These are phyloP conservation scores for Leptomonas pyrrhocoris DNA, from an alignment of 208 protist genomes.

Conservation along the genomic window DNA sequence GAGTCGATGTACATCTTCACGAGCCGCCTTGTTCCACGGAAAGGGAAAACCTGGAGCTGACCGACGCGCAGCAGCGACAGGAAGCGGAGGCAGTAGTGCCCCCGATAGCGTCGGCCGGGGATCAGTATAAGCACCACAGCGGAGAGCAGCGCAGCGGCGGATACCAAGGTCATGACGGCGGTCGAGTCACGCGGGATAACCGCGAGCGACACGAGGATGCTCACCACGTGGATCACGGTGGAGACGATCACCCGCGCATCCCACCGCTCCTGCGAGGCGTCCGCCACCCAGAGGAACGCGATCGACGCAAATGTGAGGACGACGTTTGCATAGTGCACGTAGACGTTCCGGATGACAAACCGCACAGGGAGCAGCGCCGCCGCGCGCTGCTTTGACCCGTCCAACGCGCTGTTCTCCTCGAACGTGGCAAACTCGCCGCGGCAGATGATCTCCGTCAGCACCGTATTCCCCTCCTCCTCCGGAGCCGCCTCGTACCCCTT, in stretches of 20 bases:
- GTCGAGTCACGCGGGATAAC: conserved; percentile 63
- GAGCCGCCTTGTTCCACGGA: conserved; percentile 38
- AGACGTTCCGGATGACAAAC: conserved; percentile 23
- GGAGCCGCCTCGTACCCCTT: conserved; percentile 11
- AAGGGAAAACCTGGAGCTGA: conserved; percentile 66
- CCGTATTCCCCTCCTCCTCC: conserved; percentile 17
- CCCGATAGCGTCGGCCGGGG: conserved; percentile 11
- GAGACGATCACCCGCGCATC: conserved; percentile 33
- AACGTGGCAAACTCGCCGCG: conserved; percentile 64
- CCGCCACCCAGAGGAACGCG: conserved; percentile 67
- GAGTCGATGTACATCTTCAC: conserved; percentile 57
- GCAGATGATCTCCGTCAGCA: conserved; percentile 62
- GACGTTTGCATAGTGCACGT: conserved; percentile 50
- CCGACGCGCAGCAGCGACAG: conserved; percentile 66
- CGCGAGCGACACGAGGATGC: conserved; percentile 45
- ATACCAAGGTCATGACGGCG: conserved; percentile 49
- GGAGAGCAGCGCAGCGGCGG: conserved; percentile 31
- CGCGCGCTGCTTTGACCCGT: conserved; percentile 23
- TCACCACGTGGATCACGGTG: conserved; percentile 53
- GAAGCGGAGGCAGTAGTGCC: conserved; percentile 59
- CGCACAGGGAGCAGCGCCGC: conserved; percentile 1
- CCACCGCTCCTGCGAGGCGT: conserved; percentile 31
- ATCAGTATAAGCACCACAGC: conserved; percentile 41
- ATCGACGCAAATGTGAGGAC: conserved; percentile 55
- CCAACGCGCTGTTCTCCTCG: conserved; percentile 48